Conservation (phyloP, 2,329 filamentous ascomycete species). For the Coniosporium tulheliwenetii region DNA sequence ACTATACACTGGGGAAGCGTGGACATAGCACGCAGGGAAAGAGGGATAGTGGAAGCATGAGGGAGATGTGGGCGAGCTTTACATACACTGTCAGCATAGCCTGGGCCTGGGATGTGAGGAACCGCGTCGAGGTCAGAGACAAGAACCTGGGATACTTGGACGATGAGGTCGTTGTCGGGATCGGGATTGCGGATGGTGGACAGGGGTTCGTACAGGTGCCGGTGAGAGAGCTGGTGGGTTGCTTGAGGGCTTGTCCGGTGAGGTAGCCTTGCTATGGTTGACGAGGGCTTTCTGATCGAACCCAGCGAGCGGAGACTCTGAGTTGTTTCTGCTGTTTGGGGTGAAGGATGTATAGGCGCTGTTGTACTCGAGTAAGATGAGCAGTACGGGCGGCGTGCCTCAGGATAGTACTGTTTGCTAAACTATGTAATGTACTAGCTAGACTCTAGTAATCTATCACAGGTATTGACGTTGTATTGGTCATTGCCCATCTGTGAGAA, state of each 20-base stretch:
- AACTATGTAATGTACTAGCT: too few relatives aligned
- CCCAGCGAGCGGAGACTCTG: too few relatives aligned
- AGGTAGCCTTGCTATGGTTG: background rate
- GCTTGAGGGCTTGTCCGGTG: constrained; percentile 21
- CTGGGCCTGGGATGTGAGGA: constrained; percentile 17
- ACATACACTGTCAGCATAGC: constrained; percentile 24
- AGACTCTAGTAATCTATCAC: too few relatives aligned
- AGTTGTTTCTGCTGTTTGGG: too few relatives aligned
- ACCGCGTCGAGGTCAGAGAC: constrained; percentile 14
- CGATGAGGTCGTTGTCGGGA: constrained; percentile 22
- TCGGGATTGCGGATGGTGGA: constrained; percentile 21
- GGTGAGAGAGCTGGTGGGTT: constrained; percentile 17
- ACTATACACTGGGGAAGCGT: background rate
- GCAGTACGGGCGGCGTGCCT: too few relatives aligned
- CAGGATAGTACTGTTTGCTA: too few relatives aligned
- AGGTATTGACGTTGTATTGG: too few relatives aligned
- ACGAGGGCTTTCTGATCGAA: background rate
- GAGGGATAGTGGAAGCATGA: background rate
- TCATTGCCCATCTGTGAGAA: too few relatives aligned
- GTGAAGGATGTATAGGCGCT: too few relatives aligned
- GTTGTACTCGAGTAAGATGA: too few relatives aligned
- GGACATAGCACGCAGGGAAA: constrained; percentile 1
- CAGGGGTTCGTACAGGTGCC: constrained; percentile 18
- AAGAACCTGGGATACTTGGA: constrained; percentile 20
- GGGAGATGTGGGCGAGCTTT: constrained; percentile 15